Percentiles rank a stretch among this genome's conserved stretches.
These are phyloP conservation scores for Calonectria pauciramosa DNA, from an alignment of 2,329 filamentous ascomycete species.

Conservation along the genomic window DNA sequence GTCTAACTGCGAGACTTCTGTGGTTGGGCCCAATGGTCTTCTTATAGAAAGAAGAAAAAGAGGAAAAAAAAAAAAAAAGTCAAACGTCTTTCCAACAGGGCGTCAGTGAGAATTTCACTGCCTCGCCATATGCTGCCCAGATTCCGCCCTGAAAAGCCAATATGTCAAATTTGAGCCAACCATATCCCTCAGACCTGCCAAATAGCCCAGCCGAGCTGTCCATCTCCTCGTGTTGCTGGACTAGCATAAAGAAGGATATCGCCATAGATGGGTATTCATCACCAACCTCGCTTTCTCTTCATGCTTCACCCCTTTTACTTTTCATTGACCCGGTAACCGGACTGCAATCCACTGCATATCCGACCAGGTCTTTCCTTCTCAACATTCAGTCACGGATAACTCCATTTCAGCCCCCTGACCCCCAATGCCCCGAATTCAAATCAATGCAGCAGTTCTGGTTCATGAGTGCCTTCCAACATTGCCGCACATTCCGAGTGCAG, in stretches of 20 bases:
- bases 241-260: slow-evolving; percentile 35
- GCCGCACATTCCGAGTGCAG: slow-evolving; percentile 27
- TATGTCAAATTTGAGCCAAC: slow-evolving; percentile 32
- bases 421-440: slow-evolving; percentile 26
- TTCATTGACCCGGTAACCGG: slow-evolving; percentile 14
- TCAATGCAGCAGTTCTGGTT: slow-evolving; percentile 21
- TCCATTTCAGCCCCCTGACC: slow-evolving; percentile 17
- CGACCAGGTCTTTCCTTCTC: slow-evolving; percentile 13
- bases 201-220: slow-evolving; percentile 20
- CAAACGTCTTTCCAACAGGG: slow-evolving; percentile 40
- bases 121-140: slow-evolving; percentile 31
- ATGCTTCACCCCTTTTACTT: slow-evolving; percentile 14
- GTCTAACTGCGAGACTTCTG: neutral
- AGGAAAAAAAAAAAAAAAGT: neutral
- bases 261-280: slow-evolving; percentile 31
- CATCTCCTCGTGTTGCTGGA: slow-evolving; percentile 24
- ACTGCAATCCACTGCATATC: slow-evolving; percentile 19
- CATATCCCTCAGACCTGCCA: slow-evolving; percentile 16
- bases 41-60: slow-evolving; percentile 6
- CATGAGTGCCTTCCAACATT: slow-evolving; percentile 26
- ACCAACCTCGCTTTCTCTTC: slow-evolving; percentile 10
- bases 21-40: slow-evolving; percentile 18
- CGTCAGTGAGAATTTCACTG: slow-evolving; percentile 22
- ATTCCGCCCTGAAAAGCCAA: slow-evolving; percentile 36
- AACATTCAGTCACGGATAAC: slow-evolving; percentile 23